A percentile compares a stretch with the other conserved stretches of the same genome.
These are phyloP conservation scores for Ophiocordyceps robertsii DNA, from an alignment of 2,329 filamentous ascomycete genomes.

Conservation along the genomic window DNA sequence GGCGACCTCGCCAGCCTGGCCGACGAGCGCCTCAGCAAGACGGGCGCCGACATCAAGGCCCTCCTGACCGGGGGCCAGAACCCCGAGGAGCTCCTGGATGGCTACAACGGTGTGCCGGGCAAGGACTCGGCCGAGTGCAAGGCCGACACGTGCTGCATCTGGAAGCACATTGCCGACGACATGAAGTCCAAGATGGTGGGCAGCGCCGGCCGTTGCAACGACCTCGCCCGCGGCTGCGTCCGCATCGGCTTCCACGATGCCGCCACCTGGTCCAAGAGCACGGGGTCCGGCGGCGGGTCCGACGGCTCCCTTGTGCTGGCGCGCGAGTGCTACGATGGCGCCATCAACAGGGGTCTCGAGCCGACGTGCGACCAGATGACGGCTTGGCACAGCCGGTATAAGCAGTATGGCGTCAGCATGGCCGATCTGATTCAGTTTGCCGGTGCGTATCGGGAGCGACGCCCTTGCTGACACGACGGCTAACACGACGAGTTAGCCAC, in stretches of 20 bases:
- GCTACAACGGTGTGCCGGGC: background rate
- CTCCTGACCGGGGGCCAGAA: background rate
- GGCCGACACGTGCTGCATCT: conserved; percentile 25
- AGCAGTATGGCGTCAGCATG: conserved; percentile 26
- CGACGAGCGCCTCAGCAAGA: background rate
- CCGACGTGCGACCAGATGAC: conserved; percentile 23
- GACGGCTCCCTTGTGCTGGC: conserved; percentile 18
- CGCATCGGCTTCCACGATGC: conserved; percentile 33
- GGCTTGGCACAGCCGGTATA: conserved; percentile 25
- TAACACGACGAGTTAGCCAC: conserved; percentile 3
- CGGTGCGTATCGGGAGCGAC: conserved; percentile 12
- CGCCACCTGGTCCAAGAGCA: conserved; percentile 18
- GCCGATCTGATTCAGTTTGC: conserved; percentile 42
- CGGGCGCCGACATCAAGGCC: background rate
- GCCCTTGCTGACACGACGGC: background rate
- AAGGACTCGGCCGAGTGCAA: conserved; percentile 8
- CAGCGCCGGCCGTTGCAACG: conserved; percentile 22
- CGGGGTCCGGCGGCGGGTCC: conserved; percentile 20
- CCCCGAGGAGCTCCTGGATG: conserved; percentile 1
- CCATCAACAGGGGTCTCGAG: conserved; percentile 31
- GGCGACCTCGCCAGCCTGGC: background rate
- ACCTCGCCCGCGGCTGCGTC: conserved; percentile 23
- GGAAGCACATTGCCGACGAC: conserved; percentile 23
- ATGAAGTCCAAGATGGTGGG: conserved; percentile 20
- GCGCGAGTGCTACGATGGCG: conserved; percentile 6